phyloP scores from a whole-genome alignment of 768 basidiomycete species.

The Cyathus striatus region DNA sequence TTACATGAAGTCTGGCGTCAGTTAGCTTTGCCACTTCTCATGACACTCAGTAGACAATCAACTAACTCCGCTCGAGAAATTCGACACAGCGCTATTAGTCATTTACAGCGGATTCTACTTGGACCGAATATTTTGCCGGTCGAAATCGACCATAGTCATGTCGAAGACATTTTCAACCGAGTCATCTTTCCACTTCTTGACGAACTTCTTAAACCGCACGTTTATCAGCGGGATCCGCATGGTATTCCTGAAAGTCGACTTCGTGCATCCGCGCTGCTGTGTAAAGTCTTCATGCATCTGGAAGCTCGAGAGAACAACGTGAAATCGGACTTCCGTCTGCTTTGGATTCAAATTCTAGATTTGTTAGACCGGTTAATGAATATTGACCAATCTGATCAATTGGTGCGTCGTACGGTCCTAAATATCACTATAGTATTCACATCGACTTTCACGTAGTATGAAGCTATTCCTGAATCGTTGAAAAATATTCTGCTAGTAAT shows the following conservation, averaged over 20 bases:
- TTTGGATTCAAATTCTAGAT: slow-evolving; percentile 91
- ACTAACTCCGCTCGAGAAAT: slow-evolving; percentile 81
- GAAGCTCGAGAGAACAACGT: slow-evolving; percentile 65
- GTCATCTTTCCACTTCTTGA: slow-evolving; percentile 91
- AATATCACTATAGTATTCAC: not conserved
- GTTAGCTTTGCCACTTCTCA: slow-evolving; percentile 69
- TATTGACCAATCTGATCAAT: slow-evolving; percentile 76
- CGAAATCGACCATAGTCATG: slow-evolving; percentile 51
- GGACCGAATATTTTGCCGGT: slow-evolving; percentile 66
- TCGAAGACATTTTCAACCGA: slow-evolving; percentile 82
- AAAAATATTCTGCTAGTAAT: slow-evolving; percentile 97
- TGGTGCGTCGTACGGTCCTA: slow-evolving; percentile 50
- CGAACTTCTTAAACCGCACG: slow-evolving; percentile 82
- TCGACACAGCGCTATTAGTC: slow-evolving; percentile 72
- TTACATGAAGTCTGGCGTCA: slow-evolving; percentile 63
- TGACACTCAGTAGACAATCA: slow-evolving; percentile 74
- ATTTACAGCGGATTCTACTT: slow-evolving; percentile 81
- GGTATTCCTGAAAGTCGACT: slow-evolving; percentile 91
- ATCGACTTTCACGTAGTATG: slow-evolving; percentile 50
- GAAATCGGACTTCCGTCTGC: slow-evolving; percentile 57
- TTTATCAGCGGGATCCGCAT: slow-evolving; percentile 70
- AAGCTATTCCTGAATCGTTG: slow-evolving; percentile 92
- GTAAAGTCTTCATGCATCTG: slow-evolving; percentile 95
- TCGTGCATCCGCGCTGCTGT: slow-evolving; percentile 82
- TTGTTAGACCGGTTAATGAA: slow-evolving; percentile 86